Evolutionary conservation across 2,329 filamentous ascomycete genomes (phyloP).

Genomic region (Botrytis porri): DNA sequence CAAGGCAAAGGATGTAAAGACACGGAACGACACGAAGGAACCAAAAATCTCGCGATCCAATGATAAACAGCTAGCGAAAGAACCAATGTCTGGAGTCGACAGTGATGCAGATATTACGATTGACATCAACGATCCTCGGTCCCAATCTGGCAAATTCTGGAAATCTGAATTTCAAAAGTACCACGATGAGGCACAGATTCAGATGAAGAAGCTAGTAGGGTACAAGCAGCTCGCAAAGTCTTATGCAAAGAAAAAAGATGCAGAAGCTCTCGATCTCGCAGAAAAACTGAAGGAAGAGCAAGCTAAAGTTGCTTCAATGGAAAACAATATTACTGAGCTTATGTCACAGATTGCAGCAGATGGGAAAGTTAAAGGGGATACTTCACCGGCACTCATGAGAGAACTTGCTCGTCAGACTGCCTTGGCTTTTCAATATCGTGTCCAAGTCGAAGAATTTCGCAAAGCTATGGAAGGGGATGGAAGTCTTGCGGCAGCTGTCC

Average conservation of each 20-base stretch:
- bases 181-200: conserved; percentile 65
- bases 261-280: conserved; percentile 63
- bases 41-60: conserved; percentile 19
- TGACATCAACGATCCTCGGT: conserved; percentile 71
- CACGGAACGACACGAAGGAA: neutral
- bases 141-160: conserved; percentile 75
- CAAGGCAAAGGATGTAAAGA: neutral
- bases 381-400: conserved; percentile 49
- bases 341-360: conserved; percentile 50
- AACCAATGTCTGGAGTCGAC: conserved; percentile 34
- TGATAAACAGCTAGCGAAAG: conserved; percentile 23
- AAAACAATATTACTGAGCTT: conserved; percentile 59
- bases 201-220: conserved; percentile 74
- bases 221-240: conserved; percentile 79
- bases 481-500: conserved; percentile 42
- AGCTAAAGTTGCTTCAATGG: conserved; percentile 61
- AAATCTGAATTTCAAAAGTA: conserved; percentile 75
- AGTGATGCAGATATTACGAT: conserved; percentile 62
- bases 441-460: conserved; percentile 58
- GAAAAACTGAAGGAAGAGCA: conserved; percentile 67
- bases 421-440: conserved; percentile 55
- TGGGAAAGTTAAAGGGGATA: conserved; percentile 42
- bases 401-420: conserved; percentile 58
- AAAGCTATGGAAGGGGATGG: conserved; percentile 45
- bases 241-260: conserved; percentile 75